Evolutionary conservation across 192 early-diverging fungal species (phyloP), one percentile per base, ranked within the genome.

Genomic region (Fimicolochytrium jonesii): DNA sequence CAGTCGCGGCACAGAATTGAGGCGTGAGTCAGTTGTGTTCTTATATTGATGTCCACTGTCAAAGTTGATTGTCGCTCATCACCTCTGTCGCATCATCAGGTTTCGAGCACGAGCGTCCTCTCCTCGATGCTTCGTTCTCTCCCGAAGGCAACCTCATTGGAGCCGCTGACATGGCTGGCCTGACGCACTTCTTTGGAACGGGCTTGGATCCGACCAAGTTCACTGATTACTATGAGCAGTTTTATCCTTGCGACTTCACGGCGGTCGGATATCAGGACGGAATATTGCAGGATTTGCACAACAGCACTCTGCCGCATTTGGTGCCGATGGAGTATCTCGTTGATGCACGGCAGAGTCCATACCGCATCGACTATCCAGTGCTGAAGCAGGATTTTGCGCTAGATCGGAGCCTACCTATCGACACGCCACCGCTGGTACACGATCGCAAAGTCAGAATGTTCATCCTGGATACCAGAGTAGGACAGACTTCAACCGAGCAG

Each of bases 201-300:
- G 84, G 80, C 26, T 74, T 73, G 7, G 59, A 75, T 28, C 72
- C 71, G 35, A 61, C 75, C 15, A 83, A 81, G 32, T 59, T 69
- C 41, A 60, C 77, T 11, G 71, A 71, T 0, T 58, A 66, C 17
- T 68, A 66, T 11, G 88, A 90, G 47, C 92, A 94, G 58, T 85
- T 89, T 58, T 90, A 90, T 76, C 74, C 78, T 60, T 82, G 72
- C 18, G 92, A 94, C 59, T 91, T 89, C 56, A 76, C 79, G 3
- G 75, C 82, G 10, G 80, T 88, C n/a, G 77, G 79, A 10, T 77
- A 83, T 67, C 76, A 76, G 15, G 77, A 87, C 56, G 77, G 77
- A 29, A 78, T 79, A 59, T 84, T 91, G 32, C 77, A 88, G 7
- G 90, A 91, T 63, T 83, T 87, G 49, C 71, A 84, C 32, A 83